Base-by-base conservation (phyloP, 2,329 filamentous ascomycete species). In the Neopestalotiopsis rosae region DNA sequence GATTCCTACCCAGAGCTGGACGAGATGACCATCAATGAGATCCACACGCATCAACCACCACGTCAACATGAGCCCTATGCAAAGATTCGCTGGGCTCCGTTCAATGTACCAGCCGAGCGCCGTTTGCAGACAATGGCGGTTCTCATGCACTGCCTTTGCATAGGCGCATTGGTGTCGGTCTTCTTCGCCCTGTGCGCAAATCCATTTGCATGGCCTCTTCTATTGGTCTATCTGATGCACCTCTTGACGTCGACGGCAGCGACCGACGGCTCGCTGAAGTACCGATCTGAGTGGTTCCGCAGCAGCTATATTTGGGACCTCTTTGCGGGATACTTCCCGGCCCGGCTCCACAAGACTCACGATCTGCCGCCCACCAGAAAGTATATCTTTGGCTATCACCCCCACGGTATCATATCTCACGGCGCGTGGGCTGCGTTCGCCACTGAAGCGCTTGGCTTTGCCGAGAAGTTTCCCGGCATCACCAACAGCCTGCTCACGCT, bases 301-400 rank as follows among this genome's bases (percentile, higher is more conserved):
- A 89, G 87, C 13, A 87, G 92, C 63, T 89, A 89, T 38, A 82
- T 97, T 59, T 99, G 95, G 95, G 92, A 88, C 49, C 88, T 97
- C 61, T 98, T 98, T 78, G 94, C 93, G 32, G 93, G 90, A 17
- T 99, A 98, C 83, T 99, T 97, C 77, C 96, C 96, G 4, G 94
- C 94, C 62, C 89, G 88, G 68, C 87, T 99, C 52, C 94, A 98
- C 83, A 94, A 96, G 72, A 96, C 94, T 4, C 88, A 92, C 72
- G 87, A 91, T 68, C 88, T 99, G 6, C 88, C 92, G 28, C 88
- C 94, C 0, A 94, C 92, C 1, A 87, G 94, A 71, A 97, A 97
- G 81, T 99, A 98, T 82, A 94, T 99, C 71, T 94, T 99, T 75
- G 95, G 95, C 59, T 98, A 98, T 80, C 96, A 98, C 76, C 96